These are phyloP conservation scores for Penicillium steckii DNA, from an alignment of 495 filamentous ascomycete species.

Conservation along the genomic window DNA sequence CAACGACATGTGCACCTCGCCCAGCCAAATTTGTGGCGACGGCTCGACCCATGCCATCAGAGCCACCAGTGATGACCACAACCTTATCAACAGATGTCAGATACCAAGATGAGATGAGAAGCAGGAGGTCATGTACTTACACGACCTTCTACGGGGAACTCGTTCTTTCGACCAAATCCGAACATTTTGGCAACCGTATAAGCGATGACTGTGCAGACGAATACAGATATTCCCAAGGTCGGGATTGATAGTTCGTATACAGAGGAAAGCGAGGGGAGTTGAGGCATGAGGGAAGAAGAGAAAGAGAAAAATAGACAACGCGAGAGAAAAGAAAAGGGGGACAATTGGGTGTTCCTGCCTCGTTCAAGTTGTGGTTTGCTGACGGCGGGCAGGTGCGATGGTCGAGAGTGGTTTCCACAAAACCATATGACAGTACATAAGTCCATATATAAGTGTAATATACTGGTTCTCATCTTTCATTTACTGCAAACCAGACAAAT, in stretches of 20 bases:
- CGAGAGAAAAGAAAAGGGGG: conserved; percentile 2
- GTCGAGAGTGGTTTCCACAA: not conserved
- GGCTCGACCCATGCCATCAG: conserved; percentile 84
- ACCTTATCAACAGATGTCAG: conserved; percentile 53
- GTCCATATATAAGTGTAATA: conserved; percentile 1
- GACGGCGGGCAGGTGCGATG: conserved; percentile 13
- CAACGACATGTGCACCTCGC: conserved; percentile 84
- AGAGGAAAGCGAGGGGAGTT: conserved; percentile 21
- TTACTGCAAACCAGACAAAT: conserved; percentile 25
- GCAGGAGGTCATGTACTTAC: conserved; percentile 46
- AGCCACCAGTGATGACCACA: conserved; percentile 85
- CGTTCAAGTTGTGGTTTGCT: not conserved
- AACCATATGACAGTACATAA: conserved; percentile 5
- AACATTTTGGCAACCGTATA: conserved; percentile 59
- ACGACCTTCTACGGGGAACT: conserved; percentile 77
- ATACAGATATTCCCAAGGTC: conserved; percentile 39
- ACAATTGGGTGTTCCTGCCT: conserved; percentile 7
- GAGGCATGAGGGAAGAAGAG: conserved; percentile 28
- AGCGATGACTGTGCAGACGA: conserved; percentile 46
- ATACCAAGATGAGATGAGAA: not conserved
- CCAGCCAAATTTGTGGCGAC: conserved; percentile 69
- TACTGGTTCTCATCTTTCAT: conserved; percentile 12
- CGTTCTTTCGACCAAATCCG: conserved; percentile 62
- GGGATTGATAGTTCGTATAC: conserved; percentile 28
- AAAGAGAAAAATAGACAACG: conserved; percentile 12